Conservation (phyloP, 495 filamentous ascomycete species). For the Penicillium goetzii region DNA sequence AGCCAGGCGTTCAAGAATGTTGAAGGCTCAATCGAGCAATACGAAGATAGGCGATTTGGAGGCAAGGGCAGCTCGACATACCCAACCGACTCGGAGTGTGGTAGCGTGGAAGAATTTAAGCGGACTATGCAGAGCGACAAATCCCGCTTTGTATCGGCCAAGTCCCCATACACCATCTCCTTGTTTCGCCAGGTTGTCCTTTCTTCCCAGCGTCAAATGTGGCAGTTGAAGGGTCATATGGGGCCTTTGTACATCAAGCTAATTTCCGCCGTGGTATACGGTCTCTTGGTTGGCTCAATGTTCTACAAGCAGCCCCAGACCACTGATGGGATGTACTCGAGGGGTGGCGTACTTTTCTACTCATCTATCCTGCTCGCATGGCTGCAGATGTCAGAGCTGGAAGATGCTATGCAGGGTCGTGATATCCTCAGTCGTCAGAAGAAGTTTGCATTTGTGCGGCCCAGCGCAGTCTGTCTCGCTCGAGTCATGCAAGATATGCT, state of each 20-base stretch:
- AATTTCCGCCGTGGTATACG: conserved; percentile 39
- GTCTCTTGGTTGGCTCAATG: conserved; percentile 41
- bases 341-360: conserved; percentile 66
- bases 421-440: conserved; percentile 80
- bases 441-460: conserved; percentile 75
- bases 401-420: conserved; percentile 67
- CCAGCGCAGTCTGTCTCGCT: conserved; percentile 74
- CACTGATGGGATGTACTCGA: conserved; percentile 47
- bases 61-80: conserved; percentile 36
- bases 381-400: conserved; percentile 75
- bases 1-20: conserved; percentile 52
- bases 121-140: conserved; percentile 47
- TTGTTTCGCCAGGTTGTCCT: conserved; percentile 65
- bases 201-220: conserved; percentile 64
- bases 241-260: conserved; percentile 40
- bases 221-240: conserved; percentile 47
- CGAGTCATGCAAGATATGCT: conserved; percentile 72
- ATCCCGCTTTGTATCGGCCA: conserved; percentile 44
- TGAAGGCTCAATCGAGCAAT: conserved; percentile 52
- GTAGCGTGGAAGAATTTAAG: conserved; percentile 46
- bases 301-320: conserved; percentile 50
- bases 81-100: conserved; percentile 46
- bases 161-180: conserved; percentile 61
- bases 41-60: conserved; percentile 44
- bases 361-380: conserved; percentile 77